Percentiles rank a stretch among this genome's conserved stretches.
Conservation (phyloP, 2,329 filamentous ascomycete species). For the Microdochium bolleyi region DNA sequence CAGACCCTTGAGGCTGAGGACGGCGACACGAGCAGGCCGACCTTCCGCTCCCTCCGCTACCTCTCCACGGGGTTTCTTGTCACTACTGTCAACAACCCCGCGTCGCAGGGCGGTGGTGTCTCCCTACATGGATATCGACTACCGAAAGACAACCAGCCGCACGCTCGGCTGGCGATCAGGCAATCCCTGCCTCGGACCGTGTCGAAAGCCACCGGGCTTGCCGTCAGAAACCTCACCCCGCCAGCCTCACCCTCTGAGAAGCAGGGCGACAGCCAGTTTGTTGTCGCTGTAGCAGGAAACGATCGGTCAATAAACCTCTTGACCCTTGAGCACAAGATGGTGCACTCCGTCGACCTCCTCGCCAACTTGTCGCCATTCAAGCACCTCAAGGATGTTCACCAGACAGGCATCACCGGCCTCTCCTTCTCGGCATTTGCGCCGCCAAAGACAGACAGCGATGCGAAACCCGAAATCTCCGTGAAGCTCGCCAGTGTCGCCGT, state of each 20-base stretch:
- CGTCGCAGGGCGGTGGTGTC: slow-evolving; percentile 39
- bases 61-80: slow-evolving; percentile 49
- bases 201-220: slow-evolving; percentile 69
- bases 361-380: slow-evolving; percentile 42
- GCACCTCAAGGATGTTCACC: slow-evolving; percentile 46
- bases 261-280: slow-evolving; percentile 63
- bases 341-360: slow-evolving; percentile 38
- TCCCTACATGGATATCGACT: slow-evolving; percentile 49
- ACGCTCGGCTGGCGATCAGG: slow-evolving; percentile 41
- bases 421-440: slow-evolving; percentile 50
- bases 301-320: slow-evolving; percentile 73
- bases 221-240: slow-evolving; percentile 61
- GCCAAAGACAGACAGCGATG: slow-evolving; percentile 38
- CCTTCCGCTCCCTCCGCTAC: slow-evolving; percentile 52
- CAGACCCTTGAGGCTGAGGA: slow-evolving; percentile 47
- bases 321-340: slow-evolving; percentile 61
- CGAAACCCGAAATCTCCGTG: slow-evolving; percentile 48
- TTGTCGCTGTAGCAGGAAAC: slow-evolving; percentile 72
- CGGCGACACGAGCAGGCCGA: slow-evolving; percentile 33
- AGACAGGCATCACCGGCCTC: slow-evolving; percentile 49
- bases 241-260: slow-evolving; percentile 38
- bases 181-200: slow-evolving; percentile 57
- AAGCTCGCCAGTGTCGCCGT: slow-evolving; percentile 78
- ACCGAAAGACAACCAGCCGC: slow-evolving; percentile 26
- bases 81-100: slow-evolving; percentile 50